phyloP scores from a whole-genome alignment of 768 basidiomycete species.

The Kwoniella botswanensis region DNA sequence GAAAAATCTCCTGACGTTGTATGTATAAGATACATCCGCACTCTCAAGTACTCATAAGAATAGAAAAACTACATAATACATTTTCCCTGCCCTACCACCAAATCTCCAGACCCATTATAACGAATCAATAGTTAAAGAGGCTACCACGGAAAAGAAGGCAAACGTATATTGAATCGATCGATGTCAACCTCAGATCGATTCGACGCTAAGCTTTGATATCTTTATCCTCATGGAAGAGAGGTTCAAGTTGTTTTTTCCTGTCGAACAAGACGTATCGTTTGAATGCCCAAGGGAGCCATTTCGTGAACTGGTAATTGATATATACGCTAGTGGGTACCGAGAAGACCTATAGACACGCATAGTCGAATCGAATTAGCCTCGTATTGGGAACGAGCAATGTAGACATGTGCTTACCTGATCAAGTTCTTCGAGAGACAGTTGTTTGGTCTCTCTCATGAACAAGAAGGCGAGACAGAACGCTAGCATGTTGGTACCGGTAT shows the following conservation, averaged over 20 bases:
- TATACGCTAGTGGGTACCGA: slow-evolving; percentile 44
- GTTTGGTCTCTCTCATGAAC: slow-evolving; percentile 24
- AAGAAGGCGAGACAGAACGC: slow-evolving; percentile 41
- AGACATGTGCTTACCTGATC: slow-evolving; percentile 25
- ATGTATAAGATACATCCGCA: neutral
- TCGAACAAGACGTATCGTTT: slow-evolving; percentile 51
- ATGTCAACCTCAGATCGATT: neutral
- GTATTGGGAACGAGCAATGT: neutral
- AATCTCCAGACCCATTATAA: neutral
- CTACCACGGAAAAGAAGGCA: no score
- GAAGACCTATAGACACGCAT: slow-evolving; percentile 38
- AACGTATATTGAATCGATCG: neutral
- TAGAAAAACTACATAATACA: no score
- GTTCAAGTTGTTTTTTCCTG: slow-evolving; percentile 2
- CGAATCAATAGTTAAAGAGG: neutral
- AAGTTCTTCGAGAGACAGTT: slow-evolving; percentile 41
- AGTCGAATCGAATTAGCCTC: neutral
- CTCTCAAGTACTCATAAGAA: no score
- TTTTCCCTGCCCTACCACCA: no score
- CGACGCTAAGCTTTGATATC: slow-evolving; percentile 13
- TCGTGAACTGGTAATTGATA: slow-evolving; percentile 40
- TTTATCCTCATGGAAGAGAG: slow-evolving; percentile 16
- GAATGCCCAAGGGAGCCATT: slow-evolving; percentile 49
- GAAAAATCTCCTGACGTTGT: neutral
- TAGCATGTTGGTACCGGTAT: slow-evolving; percentile 54